Percentiles rank a stretch among this genome's conserved stretches.
Conservation (phyloP, 306 rosid genomes). For the Prinsepia uniflora region DNA sequence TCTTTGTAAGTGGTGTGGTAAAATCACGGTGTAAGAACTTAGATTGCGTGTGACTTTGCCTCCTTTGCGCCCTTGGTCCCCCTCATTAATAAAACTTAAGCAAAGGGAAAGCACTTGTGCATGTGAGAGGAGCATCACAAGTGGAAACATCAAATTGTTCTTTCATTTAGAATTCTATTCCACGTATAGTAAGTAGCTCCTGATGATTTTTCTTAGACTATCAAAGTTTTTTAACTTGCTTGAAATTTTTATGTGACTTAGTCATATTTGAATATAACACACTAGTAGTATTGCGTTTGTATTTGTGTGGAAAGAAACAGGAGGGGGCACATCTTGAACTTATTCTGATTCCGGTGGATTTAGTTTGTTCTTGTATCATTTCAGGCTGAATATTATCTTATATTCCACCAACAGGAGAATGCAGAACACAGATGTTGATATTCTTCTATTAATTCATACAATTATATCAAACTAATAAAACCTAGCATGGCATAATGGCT, state of each 20-base stretch:
- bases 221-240: background rate
- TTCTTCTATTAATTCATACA: background rate
- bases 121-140: background rate
- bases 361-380: background rate
- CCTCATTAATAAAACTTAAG: background rate
- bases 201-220: background rate
- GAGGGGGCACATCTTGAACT: background rate
- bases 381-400: background rate
- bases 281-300: background rate
- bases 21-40: background rate
- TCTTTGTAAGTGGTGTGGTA: background rate
- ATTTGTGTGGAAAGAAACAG: background rate
- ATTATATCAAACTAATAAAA: background rate
- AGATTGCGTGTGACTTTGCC: background rate
- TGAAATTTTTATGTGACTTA: background rate
- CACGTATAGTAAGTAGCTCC: background rate
- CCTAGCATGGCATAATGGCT: background rate
- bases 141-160: background rate
- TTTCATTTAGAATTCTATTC: background rate
- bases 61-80: background rate
- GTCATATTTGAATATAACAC: background rate
- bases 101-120: background rate
- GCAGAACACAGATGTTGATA: background rate
- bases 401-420: background rate
- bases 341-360: background rate